Evolutionary conservation across 179 eudicot species (phyloP), one percentile per base, ranked within the genome.

Genomic region (Corrigiola litoralis): DNA sequence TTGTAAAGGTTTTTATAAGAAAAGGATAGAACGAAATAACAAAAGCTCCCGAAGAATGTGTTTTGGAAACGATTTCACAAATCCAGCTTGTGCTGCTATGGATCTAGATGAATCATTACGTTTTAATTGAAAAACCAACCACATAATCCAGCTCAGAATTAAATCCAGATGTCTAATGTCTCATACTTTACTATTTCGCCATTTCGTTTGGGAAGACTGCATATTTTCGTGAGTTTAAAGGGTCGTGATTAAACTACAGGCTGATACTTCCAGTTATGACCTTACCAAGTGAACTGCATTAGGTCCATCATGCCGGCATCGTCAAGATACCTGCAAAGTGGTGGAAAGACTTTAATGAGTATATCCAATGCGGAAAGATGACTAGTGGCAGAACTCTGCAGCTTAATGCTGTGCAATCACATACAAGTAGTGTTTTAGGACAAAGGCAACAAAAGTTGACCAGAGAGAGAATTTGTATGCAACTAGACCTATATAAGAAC

Each of bases 281-380:
- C 76, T 80, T 86, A 94, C 99, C 99, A 94, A 60, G 91, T 81
- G 69, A 80, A 68, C 75, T 90, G 96, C 79, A 87, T 86, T 36
- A 79, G 49, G 79, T 94, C 99, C 85, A 66, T 82, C 97, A 94
- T 90, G 65, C 96, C 90, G 54, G 96, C 96, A 78, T 94, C 99
- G 28, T 82, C 91, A 69, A 90, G 99, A 84, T 84, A 84, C 75
- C 99, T 94, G 77, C 49, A 60, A 16, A 50, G 21, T 25, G 12
- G 34, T 9, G 53, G n/a, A 60, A 13, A 61, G 21, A n/a, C 4
- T 18, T 27, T n/a, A 8, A 23, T 57, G 31, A 25, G 36, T 37
- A 28, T 21, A 48, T 47, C 50, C 53, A 51, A 49, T 29, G 36
- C 17, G 25, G 36, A 68, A 47, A 29, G 23, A 40, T 58, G 48